Evolutionary conservation across 768 basidiomycete species (phyloP), one percentile per base, ranked within the genome.

Genomic region (Dacryopinax spathularia): DNA sequence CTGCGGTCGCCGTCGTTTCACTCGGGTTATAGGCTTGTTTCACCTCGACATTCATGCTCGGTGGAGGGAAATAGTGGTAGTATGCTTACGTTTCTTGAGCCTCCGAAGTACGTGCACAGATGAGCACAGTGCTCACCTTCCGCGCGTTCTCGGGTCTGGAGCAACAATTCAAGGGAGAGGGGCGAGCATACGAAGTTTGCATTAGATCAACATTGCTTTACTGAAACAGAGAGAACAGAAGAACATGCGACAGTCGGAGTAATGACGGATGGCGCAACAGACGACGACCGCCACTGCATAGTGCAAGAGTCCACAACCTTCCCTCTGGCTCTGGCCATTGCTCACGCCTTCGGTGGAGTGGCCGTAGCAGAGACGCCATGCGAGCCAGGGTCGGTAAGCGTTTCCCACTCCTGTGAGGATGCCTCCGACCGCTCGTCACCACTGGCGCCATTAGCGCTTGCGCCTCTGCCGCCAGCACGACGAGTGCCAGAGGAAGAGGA

Each of bases 331-430:
- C 34, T 61, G 34, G 36, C 22, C n/a, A 20, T 35, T 34, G 48
- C 1, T 27, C n/a, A 25, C 18, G 33, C 56, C 31, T 18, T 33
- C 13, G 36, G 33, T 27, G 31, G 37, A n/a, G 43, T 48, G 29
- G 59, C 36, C 29, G 63, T 60, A 4, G 35, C 41, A 56, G 64
- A 35, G 43, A 60, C 56, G 29, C 64, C 37, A 18, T 63, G 43
- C 18, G 65, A 61, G 29, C 63, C 67, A 59, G 87, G 81, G 72
- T 91, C 88, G 68, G 89, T 88, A 77, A 92, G 75, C 68, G 80
- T 86, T 76, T 92, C 90, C 90, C 89, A 92, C 73, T 91, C 90
- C 75, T 89, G 88, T 60, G 90, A 92, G 39, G 90, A 89, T 33
- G 88, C 78, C 77, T 89, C 90, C 64, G 90, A 91, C 62, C 89